Evolutionary conservation across 192 early-diverging fungal genomes (phyloP).

Genomic region (Entomortierella beljakovae): DNA sequence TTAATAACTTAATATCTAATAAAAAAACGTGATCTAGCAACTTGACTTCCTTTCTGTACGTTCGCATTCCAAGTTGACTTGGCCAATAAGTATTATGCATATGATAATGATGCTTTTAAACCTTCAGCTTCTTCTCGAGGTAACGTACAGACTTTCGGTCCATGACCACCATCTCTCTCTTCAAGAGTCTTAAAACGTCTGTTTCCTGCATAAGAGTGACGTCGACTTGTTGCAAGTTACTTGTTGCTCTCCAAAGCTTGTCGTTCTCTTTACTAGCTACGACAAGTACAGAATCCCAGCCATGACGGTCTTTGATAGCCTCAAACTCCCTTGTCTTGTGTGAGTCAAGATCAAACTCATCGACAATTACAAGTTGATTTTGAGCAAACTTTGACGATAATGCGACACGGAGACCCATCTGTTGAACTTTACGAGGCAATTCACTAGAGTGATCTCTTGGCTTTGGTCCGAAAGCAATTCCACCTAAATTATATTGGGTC

Average conservation of each 20-base stretch:
- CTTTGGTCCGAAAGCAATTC: constrained; percentile 89
- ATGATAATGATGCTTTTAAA: constrained; percentile 32
- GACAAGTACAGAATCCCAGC: constrained; percentile 57
- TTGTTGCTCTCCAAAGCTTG: constrained; percentile 68
- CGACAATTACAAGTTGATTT: constrained; percentile 89
- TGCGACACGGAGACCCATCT: constrained; percentile 83
- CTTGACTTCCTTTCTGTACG: not conserved
- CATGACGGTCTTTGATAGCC: constrained; percentile 55
- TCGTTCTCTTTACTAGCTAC: constrained; percentile 53
- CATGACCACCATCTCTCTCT: constrained; percentile 74
- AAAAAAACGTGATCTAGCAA: not conserved
- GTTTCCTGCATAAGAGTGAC: constrained; percentile 71
- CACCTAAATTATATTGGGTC: constrained; percentile 61
- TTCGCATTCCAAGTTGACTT: not conserved
- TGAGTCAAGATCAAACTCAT: constrained; percentile 67
- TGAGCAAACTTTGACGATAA: constrained; percentile 91
- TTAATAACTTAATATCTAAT: not conserved
- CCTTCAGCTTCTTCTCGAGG: constrained; percentile 65
- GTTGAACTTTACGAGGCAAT: constrained; percentile 89
- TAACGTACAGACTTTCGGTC: constrained; percentile 73
- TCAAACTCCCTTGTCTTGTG: constrained; percentile 68
- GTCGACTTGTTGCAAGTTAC: constrained; percentile 70
- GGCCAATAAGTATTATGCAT: too few species aligned
- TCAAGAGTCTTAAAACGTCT: constrained; percentile 76
- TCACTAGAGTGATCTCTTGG: constrained; percentile 86